Percentiles rank a stretch among this genome's conserved stretches.
Conservation (phyloP, 805 yeast species). For the Lachancea sp. region DNA sequence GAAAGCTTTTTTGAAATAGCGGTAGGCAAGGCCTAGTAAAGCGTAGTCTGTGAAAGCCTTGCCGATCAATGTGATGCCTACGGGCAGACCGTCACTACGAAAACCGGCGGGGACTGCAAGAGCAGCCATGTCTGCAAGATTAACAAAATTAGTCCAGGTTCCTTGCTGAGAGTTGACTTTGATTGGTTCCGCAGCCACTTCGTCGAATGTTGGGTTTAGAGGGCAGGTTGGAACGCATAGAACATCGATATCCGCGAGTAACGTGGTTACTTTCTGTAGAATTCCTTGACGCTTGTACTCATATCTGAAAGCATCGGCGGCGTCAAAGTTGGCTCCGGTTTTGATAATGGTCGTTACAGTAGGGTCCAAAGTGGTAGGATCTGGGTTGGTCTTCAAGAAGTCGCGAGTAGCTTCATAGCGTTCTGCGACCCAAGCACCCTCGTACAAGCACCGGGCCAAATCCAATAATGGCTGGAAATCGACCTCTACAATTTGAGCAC, state of each 20-base stretch:
- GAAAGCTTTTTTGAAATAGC: slow-evolving; percentile 49
- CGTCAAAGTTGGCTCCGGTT: slow-evolving; percentile 71
- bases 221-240: slow-evolving; percentile 92
- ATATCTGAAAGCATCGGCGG: slow-evolving; percentile 74
- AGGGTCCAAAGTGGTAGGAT: slow-evolving; percentile 69
- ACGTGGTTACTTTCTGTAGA: slow-evolving; percentile 52
- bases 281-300: slow-evolving; percentile 85
- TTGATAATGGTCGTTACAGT: slow-evolving; percentile 70
- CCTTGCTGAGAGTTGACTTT: slow-evolving; percentile 86
- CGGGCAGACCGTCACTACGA: slow-evolving; percentile 80
- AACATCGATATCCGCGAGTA: slow-evolving; percentile 61
- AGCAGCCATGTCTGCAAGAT: slow-evolving; percentile 88
- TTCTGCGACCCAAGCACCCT: slow-evolving; percentile 99
- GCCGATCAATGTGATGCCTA: slow-evolving; percentile 82
- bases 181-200: slow-evolving; percentile 72
- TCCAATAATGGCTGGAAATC: slow-evolving; percentile 74
- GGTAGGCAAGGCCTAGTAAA: slow-evolving; percentile 71
- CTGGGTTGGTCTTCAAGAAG: slow-evolving; percentile 64
- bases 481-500: slow-evolving; percentile 54
- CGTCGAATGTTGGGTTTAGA: slow-evolving; percentile 73
- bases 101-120: slow-evolving; percentile 89
- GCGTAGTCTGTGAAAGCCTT: slow-evolving; percentile 85
- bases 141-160: slow-evolving; percentile 96
- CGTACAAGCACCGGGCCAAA: slow-evolving; percentile 82
- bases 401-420: slow-evolving; percentile 78